A percentile compares a stretch with the other conserved stretches of the same genome.
phyloP scores from a whole-genome alignment of 305 asterid species.

The Fraxinus dipetala region DNA sequence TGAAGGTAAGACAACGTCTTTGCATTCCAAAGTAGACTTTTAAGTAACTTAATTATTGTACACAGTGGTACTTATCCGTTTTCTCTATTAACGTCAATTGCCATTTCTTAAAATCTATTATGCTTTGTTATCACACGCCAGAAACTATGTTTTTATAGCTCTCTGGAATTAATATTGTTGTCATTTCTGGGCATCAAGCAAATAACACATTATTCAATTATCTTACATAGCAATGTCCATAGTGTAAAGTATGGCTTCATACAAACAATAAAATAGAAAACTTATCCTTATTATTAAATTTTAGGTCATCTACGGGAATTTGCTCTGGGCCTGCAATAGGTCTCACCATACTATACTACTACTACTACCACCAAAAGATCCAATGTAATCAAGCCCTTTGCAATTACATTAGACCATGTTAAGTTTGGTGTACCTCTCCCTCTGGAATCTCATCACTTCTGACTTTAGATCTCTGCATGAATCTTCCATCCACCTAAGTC shows the following conservation, averaged over 20 bases:
- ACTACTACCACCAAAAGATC: neutral
- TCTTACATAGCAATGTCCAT: neutral
- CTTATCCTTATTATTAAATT: neutral
- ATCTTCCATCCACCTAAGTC: conserved; percentile 2
- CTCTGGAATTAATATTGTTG: neutral
- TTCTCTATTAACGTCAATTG: neutral
- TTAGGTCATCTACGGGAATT: neutral
- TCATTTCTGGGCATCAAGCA: neutral
- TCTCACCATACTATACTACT: neutral
- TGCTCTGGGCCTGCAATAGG: neutral
- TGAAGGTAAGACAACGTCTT: conserved; percentile 64
- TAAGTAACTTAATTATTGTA: conserved; percentile 7
- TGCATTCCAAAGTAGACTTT: conserved; percentile 15
- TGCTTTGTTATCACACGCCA: conserved; percentile 2
- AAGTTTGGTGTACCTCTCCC: neutral
- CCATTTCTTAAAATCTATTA: neutral
- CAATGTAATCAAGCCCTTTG: neutral
- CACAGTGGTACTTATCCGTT: conserved; percentile 1
- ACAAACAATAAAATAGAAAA: neutral
- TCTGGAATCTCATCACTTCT: neutral
- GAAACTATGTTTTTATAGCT: neutral
- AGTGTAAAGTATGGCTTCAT: neutral
- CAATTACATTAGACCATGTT: neutral
- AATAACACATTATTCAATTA: neutral
- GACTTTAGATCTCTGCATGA: neutral